Evolutionary conservation across 768 basidiomycete species (phyloP), one percentile per base, ranked within the genome.

Genomic region (Boletellus emodensis): DNA sequence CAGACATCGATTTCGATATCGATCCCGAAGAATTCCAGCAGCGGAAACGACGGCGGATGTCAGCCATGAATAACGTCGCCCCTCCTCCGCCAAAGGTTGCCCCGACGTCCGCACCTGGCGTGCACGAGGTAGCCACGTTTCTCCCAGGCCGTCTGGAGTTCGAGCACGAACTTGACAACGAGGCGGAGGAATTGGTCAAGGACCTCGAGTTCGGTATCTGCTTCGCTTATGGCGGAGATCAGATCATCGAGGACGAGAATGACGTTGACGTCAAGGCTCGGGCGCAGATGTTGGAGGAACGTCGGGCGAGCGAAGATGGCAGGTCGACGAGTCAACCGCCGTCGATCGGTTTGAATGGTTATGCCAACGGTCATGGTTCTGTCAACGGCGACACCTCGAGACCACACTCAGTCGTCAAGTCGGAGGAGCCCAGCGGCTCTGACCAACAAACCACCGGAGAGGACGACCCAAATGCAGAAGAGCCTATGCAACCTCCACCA

Each of bases 111-210:
- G 83, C 87, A 1, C 95, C 95, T 3, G 91, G 83, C 4, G 83
- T 90, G 14, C 95, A 97, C 66, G 95, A 99, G 71, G 79, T 98
- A 36, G 83, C 87, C 14, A 87, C 87, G 0, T 98, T 87, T 71
- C 85, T 99, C 63, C 95, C 95, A 9, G 95, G 95, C 14, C 85
- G 95, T n/a, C 77, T 99, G 33, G 95, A 99, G 68, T 99, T 99
- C 64, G 95, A 99, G 64, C 94, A 94, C 59, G 95, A 99, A 68
- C 72, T 92, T 5, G 94, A 97, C 63, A 96, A 99, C 65, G 95
- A 99, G 45, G 95, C 95, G 0, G 95, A 99, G 65, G 87, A 94
- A 60, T 70, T 91, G 2, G 87, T 97, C 56, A 98, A 97, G 69
- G 93, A 97, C 64, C 75, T 99, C 55, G 94, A 98, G 64, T 97